phyloP scores from a whole-genome alignment of 2,329 filamentous ascomycete species.

The Trichoderma hamatum region DNA sequence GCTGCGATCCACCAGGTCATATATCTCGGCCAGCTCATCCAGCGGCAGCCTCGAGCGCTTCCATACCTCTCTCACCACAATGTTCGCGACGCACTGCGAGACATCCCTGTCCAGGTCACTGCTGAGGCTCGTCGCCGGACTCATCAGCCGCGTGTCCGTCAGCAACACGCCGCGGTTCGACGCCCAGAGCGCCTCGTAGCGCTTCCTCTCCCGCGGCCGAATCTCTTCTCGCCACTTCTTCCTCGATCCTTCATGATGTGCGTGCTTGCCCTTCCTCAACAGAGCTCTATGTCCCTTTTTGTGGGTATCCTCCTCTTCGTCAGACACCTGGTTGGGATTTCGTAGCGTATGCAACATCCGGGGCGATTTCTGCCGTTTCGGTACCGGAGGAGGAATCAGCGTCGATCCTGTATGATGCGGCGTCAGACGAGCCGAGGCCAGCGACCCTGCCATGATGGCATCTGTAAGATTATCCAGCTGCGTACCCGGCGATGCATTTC shows the following conservation, averaged over 20 bases:
- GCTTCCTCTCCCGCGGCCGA: slow-evolving; percentile 70
- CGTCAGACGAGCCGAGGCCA: slow-evolving; percentile 64
- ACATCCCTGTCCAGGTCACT: slow-evolving; percentile 34
- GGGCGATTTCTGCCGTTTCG: slow-evolving; percentile 50
- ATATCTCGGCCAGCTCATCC: slow-evolving; percentile 74
- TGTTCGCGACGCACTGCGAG: slow-evolving; percentile 62
- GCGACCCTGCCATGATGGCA: slow-evolving; percentile 74
- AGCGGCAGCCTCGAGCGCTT: slow-evolving; percentile 66
- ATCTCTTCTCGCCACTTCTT: slow-evolving; percentile 78
- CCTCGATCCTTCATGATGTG: slow-evolving; percentile 75
- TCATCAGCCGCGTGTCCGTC: slow-evolving; percentile 29
- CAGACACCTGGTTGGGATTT: slow-evolving; percentile 52
- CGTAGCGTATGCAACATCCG: slow-evolving; percentile 69
- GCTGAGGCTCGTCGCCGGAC: slow-evolving; percentile 28
- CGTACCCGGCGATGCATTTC: slow-evolving; percentile 43
- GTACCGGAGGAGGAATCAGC: slow-evolving; percentile 39
- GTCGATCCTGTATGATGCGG: slow-evolving; percentile 46
- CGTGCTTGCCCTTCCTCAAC: slow-evolving; percentile 62
- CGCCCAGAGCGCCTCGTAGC: slow-evolving; percentile 84
- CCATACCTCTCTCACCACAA: slow-evolving; percentile 78
- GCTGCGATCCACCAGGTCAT: slow-evolving; percentile 70
- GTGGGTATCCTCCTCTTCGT: slow-evolving; percentile 58
- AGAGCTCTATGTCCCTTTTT: slow-evolving; percentile 56
- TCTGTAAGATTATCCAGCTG: slow-evolving; percentile 68
- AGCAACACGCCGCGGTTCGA: slow-evolving; percentile 70